These are phyloP conservation scores for Viola pubescens DNA, from an alignment of 441 rosid species.

Conservation along the genomic window DNA sequence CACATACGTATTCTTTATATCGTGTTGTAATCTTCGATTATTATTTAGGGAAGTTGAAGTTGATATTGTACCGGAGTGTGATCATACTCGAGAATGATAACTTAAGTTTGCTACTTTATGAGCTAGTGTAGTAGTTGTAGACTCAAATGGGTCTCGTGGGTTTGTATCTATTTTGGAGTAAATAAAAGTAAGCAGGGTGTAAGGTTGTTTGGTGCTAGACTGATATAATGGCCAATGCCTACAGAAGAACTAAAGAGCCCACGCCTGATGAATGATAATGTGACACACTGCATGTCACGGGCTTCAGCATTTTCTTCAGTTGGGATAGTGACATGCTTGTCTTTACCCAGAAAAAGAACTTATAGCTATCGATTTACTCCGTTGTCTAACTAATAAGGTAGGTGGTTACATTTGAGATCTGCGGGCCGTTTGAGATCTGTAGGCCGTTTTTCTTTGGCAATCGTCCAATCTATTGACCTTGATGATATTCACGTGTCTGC, in stretches of 20 bases:
- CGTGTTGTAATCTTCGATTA: conserved; percentile 8
- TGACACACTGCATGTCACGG: too few species aligned
- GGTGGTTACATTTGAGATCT: too few species aligned
- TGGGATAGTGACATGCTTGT: too few species aligned
- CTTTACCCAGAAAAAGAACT: too few species aligned
- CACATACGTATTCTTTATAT: not conserved
- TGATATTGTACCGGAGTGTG: conserved; percentile 3
- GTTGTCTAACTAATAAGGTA: too few species aligned
- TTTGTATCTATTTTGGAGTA: not conserved
- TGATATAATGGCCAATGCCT: too few species aligned
- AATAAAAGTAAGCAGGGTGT: not conserved
- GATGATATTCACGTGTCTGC: conserved; percentile 5
- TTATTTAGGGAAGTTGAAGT: conserved; percentile 8
- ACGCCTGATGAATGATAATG: too few species aligned
- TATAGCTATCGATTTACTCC: too few species aligned
- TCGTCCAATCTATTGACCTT: not conserved
- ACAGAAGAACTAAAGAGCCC: too few species aligned
- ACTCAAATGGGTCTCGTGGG: not conserved
- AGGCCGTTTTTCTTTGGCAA: not conserved
- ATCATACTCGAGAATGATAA: not conserved
- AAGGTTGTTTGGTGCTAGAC: not conserved
- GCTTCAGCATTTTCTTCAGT: too few species aligned
- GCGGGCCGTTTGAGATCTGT: too few species aligned
- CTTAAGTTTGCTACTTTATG: not conserved
- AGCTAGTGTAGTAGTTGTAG: not conserved